Percentiles rank a stretch among this genome's conserved stretches.
Evolutionary conservation across 208 protist species (phyloP).

Genomic region (Strigomonas oncopelti): DNA sequence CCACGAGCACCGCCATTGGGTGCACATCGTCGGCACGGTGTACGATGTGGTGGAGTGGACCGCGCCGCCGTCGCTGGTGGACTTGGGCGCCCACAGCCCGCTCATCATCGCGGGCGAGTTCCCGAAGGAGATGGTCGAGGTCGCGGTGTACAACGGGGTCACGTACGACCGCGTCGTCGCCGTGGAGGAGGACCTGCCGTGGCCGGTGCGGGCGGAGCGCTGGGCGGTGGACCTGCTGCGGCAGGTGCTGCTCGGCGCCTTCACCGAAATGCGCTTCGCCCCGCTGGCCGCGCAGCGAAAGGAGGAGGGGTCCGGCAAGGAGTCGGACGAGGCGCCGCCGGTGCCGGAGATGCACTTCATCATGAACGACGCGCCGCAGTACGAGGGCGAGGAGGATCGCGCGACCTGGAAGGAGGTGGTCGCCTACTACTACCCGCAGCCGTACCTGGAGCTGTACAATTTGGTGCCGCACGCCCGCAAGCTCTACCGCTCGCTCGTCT

Average conservation of each 20-base stretch:
- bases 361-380: constrained; percentile 60
- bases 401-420: constrained; percentile 85
- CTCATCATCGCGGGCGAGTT: constrained; percentile 37
- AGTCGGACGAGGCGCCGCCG: constrained; percentile 14
- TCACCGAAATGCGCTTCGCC: constrained; percentile 42
- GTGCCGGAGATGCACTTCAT: constrained; percentile 52
- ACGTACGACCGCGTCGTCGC: constrained; percentile 51
- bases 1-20: constrained; percentile 64
- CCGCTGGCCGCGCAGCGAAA: constrained; percentile 32
- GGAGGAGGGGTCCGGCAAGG: constrained; percentile 1
- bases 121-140: constrained; percentile 26
- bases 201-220: constrained; percentile 48
- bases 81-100: constrained; percentile 57
- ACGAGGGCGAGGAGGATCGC: constrained; percentile 44
- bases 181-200: constrained; percentile 38
- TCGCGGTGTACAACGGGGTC: constrained; percentile 33
- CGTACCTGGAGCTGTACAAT: constrained; percentile 66
- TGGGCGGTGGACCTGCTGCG: constrained; percentile 70
- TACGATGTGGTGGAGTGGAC: constrained; percentile 82
- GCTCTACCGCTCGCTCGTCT: constrained; percentile 75
- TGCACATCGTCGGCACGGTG: constrained; percentile 75
- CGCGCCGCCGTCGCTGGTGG: constrained; percentile 22
- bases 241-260: constrained; percentile 31
- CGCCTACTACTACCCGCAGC: constrained; percentile 48
- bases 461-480: constrained; percentile 70